These are phyloP conservation scores for Xanthoconium stramineum DNA, from an alignment of 768 basidiomycete genomes.

Conservation along the genomic window DNA sequence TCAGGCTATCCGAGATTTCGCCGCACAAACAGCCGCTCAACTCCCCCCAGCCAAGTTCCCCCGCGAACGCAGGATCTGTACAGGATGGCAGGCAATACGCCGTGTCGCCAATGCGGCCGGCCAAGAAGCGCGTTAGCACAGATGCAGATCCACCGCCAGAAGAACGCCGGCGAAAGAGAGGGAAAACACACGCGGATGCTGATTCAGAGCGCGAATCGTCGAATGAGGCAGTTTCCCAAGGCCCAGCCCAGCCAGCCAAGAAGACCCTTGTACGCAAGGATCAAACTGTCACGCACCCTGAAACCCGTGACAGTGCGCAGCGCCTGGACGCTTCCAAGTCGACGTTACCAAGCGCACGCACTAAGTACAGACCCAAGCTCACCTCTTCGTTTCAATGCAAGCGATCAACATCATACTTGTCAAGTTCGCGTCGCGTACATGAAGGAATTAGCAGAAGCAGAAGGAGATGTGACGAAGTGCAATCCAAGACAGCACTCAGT, in stretches of 20 bases:
- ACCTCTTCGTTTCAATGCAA: constrained; percentile 6
- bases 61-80: constrained; percentile 12
- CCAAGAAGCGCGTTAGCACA: constrained; percentile 47
- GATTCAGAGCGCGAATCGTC: constrained; percentile 17
- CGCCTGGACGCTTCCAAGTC: constrained; percentile 3
- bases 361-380: constrained; percentile 27
- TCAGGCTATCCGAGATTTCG: constrained; percentile 53
- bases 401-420: constrained; percentile 21
- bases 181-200: constrained; percentile 21
- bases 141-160: constrained; percentile 21
- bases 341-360: constrained; percentile 26
- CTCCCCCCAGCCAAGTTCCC: neutral
- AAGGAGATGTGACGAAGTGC: constrained; percentile 9
- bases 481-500: constrained; percentile 1
- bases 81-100: constrained; percentile 20
- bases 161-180: constrained; percentile 30
- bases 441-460: constrained; percentile 4
- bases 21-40: constrained; percentile 31
- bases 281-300: neutral
- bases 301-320: constrained; percentile 3
- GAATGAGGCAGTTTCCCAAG: constrained; percentile 13
- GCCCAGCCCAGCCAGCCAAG: neutral
- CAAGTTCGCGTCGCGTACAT: constrained; percentile 12
- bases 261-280: constrained; percentile 9
- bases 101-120: constrained; percentile 40